Conservation (phyloP, 768 basidiomycete species). For the Calocybe indica region DNA sequence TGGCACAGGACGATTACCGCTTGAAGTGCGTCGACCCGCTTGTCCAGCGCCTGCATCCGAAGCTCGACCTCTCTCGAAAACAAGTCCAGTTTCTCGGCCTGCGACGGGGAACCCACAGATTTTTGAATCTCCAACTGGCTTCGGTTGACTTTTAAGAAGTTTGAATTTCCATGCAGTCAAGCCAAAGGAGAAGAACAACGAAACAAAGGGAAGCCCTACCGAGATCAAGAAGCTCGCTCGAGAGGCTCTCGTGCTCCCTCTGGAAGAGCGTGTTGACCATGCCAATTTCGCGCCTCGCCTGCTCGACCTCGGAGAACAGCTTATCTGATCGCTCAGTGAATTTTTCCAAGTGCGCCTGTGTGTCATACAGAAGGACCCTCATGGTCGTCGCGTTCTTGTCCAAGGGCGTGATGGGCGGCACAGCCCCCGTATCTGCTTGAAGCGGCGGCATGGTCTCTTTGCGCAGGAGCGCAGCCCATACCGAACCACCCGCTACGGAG, state of each 20-base stretch:
- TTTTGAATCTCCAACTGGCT: slow-evolving; percentile 58
- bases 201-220: slow-evolving; percentile 30
- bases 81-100: slow-evolving; percentile 32
- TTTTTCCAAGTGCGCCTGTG: slow-evolving; percentile 63
- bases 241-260: slow-evolving; percentile 49
- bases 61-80: slow-evolving; percentile 34
- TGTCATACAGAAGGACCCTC: slow-evolving; percentile 69
- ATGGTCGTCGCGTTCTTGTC: slow-evolving; percentile 68
- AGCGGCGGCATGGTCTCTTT: too few relatives aligned
- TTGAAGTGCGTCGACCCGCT: slow-evolving; percentile 53
- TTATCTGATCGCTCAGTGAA: slow-evolving; percentile 53
- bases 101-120: slow-evolving; percentile 51
- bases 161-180: slow-evolving; percentile 9
- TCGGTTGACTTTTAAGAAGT: slow-evolving; percentile 43
- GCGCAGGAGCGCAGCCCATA: too few relatives aligned
- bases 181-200: slow-evolving; percentile 3
- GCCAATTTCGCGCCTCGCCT: slow-evolving; percentile 46
- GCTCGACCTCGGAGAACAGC: slow-evolving; percentile 45
- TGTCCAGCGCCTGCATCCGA: slow-evolving; percentile 41
- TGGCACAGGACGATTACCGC: slow-evolving; percentile 25
- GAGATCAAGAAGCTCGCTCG: slow-evolving; percentile 49
- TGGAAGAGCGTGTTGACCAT: slow-evolving; percentile 53
- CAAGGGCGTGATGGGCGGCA: slow-evolving; percentile 38
- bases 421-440: too few relatives aligned
- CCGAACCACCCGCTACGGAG: too few relatives aligned